phyloP scores from a whole-genome alignment of 2,329 filamentous ascomycete genomes.

The Claviceps fusiformis region DNA sequence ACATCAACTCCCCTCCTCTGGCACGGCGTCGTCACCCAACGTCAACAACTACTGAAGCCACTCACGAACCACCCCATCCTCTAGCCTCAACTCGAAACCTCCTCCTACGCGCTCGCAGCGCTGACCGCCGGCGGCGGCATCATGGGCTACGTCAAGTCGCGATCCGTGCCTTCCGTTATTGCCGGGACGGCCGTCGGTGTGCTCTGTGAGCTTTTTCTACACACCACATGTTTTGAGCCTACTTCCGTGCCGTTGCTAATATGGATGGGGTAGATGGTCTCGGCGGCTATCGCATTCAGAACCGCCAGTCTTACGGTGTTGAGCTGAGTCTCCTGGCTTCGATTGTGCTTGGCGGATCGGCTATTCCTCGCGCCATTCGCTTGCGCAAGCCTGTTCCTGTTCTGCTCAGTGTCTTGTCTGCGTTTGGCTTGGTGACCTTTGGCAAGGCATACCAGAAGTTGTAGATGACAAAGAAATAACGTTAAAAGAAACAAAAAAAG shows the following conservation, averaged over 20 bases:
- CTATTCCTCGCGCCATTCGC: conserved; percentile 76
- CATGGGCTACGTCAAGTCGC: conserved; percentile 71
- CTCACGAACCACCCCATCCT: neutral
- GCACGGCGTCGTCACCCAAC: too few relatives aligned
- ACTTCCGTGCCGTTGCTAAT: neutral
- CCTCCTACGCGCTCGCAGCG: conserved; percentile 65
- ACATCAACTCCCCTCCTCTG: neutral
- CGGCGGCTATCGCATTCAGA: conserved; percentile 68
- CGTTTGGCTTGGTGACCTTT: conserved; percentile 68
- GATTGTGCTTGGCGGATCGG: conserved; percentile 67
- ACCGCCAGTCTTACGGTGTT: conserved; percentile 63
- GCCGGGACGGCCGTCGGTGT: conserved; percentile 74
- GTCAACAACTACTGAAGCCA: neutral
- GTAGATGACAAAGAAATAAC: conserved; percentile 14
- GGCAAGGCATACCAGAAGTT: conserved; percentile 48
- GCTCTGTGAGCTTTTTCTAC: conserved; percentile 32
- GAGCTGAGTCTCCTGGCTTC: conserved; percentile 85
- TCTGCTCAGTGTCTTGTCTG: conserved; percentile 63
- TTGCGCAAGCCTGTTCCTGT: conserved; percentile 73
- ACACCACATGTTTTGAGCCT: too few relatives aligned
- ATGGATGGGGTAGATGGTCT: conserved; percentile 44
- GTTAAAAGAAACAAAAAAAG: conserved; percentile 1
- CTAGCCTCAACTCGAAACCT: conserved; percentile 25
- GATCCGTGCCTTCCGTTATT: conserved; percentile 73
- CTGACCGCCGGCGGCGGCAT: conserved; percentile 80